phyloP scores from a whole-genome alignment of 495 filamentous ascomycete genomes.

The Rhypophila decipiens region DNA sequence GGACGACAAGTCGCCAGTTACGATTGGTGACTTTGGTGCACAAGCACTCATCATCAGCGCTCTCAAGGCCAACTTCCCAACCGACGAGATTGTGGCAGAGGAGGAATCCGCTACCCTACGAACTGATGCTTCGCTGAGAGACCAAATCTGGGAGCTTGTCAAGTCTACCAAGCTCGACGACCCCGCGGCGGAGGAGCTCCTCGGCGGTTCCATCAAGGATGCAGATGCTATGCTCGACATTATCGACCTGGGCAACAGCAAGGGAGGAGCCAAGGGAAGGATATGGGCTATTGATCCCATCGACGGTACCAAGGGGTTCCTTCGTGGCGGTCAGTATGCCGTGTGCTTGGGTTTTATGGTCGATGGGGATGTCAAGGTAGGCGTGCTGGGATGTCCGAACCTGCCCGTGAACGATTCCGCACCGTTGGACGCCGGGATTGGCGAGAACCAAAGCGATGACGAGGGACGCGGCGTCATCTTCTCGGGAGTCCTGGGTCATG shows the following conservation, averaged over 20 bases:
- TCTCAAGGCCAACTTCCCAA: slow-evolving; percentile 79
- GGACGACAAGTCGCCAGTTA: slow-evolving; percentile 92
- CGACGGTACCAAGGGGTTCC: slow-evolving; percentile 94
- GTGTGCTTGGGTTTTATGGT: slow-evolving; percentile 88
- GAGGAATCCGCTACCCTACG: slow-evolving; percentile 81
- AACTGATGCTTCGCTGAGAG: slow-evolving; percentile 55
- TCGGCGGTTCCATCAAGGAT: slow-evolving; percentile 66
- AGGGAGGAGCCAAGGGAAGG: slow-evolving; percentile 71
- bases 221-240: slow-evolving; percentile 74
- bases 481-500: slow-evolving; percentile 67
- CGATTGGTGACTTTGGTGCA: slow-evolving; percentile 95
- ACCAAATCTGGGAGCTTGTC: slow-evolving; percentile 79
- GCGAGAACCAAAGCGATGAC: slow-evolving; percentile 59
- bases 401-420: slow-evolving; percentile 75
- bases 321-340: slow-evolving; percentile 96
- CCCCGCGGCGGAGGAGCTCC: slow-evolving; percentile 45
- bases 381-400: slow-evolving; percentile 91
- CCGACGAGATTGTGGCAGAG: slow-evolving; percentile 88
- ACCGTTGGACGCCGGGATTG: slow-evolving; percentile 58
- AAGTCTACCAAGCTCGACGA: slow-evolving; percentile 66
- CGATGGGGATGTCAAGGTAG: slow-evolving; percentile 91
- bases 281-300: slow-evolving; percentile 98
- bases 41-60: slow-evolving; percentile 93
- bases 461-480: slow-evolving; percentile 71
- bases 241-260: slow-evolving; percentile 76